phyloP scores from a whole-genome alignment of 176 grass and related monocot genomes.

The Secale cereale region DNA sequence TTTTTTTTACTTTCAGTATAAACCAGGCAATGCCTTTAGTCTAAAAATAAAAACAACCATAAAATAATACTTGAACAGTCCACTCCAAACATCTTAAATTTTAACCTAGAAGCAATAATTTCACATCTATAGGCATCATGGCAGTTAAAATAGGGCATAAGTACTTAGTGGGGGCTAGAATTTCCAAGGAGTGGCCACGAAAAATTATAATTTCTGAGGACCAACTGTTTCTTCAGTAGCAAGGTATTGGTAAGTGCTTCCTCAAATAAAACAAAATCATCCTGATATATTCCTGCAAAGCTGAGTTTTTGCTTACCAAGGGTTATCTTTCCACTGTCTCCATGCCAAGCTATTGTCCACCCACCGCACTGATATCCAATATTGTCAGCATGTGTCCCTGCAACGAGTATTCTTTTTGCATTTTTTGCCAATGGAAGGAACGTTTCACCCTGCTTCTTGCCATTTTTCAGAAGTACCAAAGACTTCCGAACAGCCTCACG shows the following conservation, averaged over 20 bases:
- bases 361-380: slow-evolving; percentile 94
- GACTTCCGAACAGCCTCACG: slow-evolving; percentile 83
- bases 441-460: slow-evolving; percentile 49
- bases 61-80: background rate
- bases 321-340: slow-evolving; percentile 71
- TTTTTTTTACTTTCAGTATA: background rate
- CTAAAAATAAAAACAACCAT: background rate
- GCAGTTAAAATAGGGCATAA: background rate
- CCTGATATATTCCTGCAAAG: background rate
- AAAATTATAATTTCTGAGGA: background rate
- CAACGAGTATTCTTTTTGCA: slow-evolving; percentile 73
- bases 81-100: slow-evolving; percentile 1
- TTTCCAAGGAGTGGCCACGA: background rate
- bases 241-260: background rate
- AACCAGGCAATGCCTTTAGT: background rate
- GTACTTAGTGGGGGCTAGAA: background rate
- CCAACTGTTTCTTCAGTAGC: background rate
- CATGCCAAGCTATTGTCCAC: slow-evolving; percentile 90
- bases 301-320: slow-evolving; percentile 38
- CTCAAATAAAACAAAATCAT: slow-evolving; percentile 3
- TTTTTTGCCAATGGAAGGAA: slow-evolving; percentile 87
- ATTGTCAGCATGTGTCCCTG: slow-evolving; percentile 78
- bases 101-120: background rate
- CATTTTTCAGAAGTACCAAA: slow-evolving; percentile 92
- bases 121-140: background rate